Percentiles rank a stretch among this genome's conserved stretches.
Evolutionary conservation across 345 rosid genomes (phyloP).

Genomic region (Melaleuca alternifolia): DNA sequence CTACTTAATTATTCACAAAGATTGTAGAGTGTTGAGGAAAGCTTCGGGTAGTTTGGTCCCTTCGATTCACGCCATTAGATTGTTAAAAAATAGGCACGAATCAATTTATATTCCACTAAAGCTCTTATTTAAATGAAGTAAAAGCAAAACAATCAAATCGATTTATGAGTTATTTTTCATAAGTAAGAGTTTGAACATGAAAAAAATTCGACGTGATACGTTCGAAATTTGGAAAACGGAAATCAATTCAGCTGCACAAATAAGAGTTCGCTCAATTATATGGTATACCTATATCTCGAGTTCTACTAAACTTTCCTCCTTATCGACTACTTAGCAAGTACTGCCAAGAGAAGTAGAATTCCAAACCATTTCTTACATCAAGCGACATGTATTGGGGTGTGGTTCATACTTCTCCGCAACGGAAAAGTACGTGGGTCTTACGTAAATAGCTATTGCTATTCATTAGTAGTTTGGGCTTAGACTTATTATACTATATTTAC

Average conservation of each 20-base stretch:
- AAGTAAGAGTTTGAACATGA: too few species aligned
- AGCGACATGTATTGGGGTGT: rapidly evolving
- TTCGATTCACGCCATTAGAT: rapidly evolving
- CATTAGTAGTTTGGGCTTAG: too few species aligned
- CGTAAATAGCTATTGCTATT: too few species aligned
- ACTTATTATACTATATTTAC: too few species aligned
- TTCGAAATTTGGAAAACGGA: too few species aligned
- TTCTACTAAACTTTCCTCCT: neutral
- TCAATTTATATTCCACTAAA: rapidly evolving
- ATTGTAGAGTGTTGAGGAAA: rapidly evolving
- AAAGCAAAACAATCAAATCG: neutral
- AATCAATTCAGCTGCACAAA: too few species aligned
- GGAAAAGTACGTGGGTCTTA: too few species aligned
- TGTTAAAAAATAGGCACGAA: rapidly evolving
- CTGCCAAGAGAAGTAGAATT: rapidly evolving
- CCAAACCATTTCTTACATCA: neutral
- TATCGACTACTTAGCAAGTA: neutral
- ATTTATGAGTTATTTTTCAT: rapidly evolving
- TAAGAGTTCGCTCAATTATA: neutral
- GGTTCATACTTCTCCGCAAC: too few species aligned
- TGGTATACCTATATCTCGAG: neutral
- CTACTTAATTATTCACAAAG: rapidly evolving
- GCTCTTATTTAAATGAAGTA: neutral
- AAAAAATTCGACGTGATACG: too few species aligned
- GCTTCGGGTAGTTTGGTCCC: neutral